Conservation (phyloP, 106 monocot species). For the Xerophyta viscosa region DNA sequence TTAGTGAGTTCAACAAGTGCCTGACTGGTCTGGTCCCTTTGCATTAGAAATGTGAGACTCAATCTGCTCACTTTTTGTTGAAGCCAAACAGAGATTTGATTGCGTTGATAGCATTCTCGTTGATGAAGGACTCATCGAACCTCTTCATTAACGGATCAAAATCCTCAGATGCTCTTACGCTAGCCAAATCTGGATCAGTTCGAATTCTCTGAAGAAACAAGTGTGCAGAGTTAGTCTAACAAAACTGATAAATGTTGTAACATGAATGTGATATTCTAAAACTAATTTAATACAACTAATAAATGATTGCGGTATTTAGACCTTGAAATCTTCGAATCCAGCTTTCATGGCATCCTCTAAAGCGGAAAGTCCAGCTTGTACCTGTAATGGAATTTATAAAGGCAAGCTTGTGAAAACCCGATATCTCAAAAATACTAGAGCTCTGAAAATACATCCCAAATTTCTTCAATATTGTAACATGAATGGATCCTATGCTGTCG, state of each 20-base stretch:
- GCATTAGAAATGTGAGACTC: neutral
- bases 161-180: slow-evolving; percentile 60
- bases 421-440: too few relatives aligned
- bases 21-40: neutral
- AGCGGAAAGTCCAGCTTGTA: slow-evolving; percentile 89
- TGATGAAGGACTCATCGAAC: slow-evolving; percentile 94
- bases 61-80: slow-evolving; percentile 44
- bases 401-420: neutral
- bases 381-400: too few relatives aligned
- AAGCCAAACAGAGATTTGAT: slow-evolving; percentile 95
- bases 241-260: too few relatives aligned
- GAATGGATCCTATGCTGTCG: too few relatives aligned
- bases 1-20: neutral
- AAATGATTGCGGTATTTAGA: too few relatives aligned
- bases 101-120: slow-evolving; percentile 88
- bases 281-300: too few relatives aligned
- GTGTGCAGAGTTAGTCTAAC: too few relatives aligned
- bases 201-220: slow-evolving; percentile 84
- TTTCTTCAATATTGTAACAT: too few relatives aligned
- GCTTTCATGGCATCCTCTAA: slow-evolving; percentile 79
- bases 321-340: slow-evolving; percentile 92
- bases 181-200: slow-evolving; percentile 81
- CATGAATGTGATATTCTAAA: too few relatives aligned
- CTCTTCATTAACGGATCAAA: slow-evolving; percentile 82
- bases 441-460: too few relatives aligned